Evolutionary conservation across 2,329 filamentous ascomycete genomes (phyloP).

Genomic region (Exophiala mesophila): DNA sequence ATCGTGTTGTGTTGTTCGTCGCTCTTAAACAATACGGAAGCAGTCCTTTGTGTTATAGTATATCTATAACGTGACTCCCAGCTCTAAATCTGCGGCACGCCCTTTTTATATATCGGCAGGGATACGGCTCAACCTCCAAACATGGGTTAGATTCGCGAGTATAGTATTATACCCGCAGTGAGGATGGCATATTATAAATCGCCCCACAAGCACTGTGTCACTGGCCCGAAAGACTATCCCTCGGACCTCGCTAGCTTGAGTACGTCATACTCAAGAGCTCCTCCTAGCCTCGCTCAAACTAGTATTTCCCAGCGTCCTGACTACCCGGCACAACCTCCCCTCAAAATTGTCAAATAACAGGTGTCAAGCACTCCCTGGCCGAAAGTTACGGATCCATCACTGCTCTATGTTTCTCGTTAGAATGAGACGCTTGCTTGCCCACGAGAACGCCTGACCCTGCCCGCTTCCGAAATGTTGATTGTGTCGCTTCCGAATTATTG

Average conservation of each 20-base stretch:
- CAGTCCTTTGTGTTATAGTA: slow-evolving; percentile 4
- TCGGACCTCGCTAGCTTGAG: slow-evolving; percentile 7
- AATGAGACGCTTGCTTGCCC: no score
- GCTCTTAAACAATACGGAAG: slow-evolving; percentile 4
- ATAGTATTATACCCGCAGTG: slow-evolving; percentile 1
- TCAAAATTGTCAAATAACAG: slow-evolving; percentile 12
- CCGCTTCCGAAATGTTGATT: no score
- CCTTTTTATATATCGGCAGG: slow-evolving; percentile 1
- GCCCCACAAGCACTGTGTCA: slow-evolving; percentile 3
- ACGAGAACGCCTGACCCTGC: no score
- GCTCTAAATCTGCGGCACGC: slow-evolving; percentile 3
- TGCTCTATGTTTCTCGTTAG: no score
- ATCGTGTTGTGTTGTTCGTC: slow-evolving; percentile 7
- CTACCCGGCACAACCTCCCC: slow-evolving; percentile 3
- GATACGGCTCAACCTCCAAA: slow-evolving; percentile 2
- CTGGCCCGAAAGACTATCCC: slow-evolving; percentile 3
- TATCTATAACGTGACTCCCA: slow-evolving; percentile 4
- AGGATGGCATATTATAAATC: slow-evolving; percentile 2
- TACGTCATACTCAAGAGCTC: slow-evolving; percentile 7
- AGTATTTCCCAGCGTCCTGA: slow-evolving; percentile 6
- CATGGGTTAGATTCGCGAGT: slow-evolving; percentile 2
- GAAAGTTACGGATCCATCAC: slow-evolving; percentile 10
- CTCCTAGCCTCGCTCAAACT: slow-evolving; percentile 5
- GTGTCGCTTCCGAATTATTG: no score
- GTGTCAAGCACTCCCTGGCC: slow-evolving; percentile 9